Evolutionary conservation across 169 alveolate genomes (phyloP).

Genomic region (Plasmodium malariae): DNA sequence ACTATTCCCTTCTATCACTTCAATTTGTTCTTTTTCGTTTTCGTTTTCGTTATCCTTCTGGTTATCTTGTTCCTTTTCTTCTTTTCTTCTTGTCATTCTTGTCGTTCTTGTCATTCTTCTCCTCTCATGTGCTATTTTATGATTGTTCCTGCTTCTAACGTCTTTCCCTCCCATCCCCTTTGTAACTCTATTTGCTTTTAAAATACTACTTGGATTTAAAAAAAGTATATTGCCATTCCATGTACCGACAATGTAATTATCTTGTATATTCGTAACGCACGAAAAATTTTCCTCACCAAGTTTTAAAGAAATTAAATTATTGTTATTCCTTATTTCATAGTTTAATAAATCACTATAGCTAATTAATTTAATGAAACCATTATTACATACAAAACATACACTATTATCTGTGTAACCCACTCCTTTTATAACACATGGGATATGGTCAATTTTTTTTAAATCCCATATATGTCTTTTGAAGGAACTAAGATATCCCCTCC

Average conservation of each 20-base stretch:
- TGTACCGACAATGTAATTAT: slow-evolving; percentile 44
- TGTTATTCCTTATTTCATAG: slow-evolving; percentile 24
- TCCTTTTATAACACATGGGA: slow-evolving; percentile 45
- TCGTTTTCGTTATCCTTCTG: neutral
- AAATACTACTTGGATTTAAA: slow-evolving; percentile 22
- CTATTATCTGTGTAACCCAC: neutral
- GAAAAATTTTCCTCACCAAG: slow-evolving; percentile 43
- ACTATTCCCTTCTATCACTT: neutral
- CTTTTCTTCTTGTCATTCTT: neutral
- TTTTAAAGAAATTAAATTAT: slow-evolving; percentile 63
- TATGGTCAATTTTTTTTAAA: slow-evolving; percentile 2
- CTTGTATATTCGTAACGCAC: neutral
- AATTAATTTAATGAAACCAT: slow-evolving; percentile 52
- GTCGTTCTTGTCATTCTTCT: neutral
- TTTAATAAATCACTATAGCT: slow-evolving; percentile 15
- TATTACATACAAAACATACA: slow-evolving; percentile 54
- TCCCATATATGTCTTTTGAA: slow-evolving; percentile 45
- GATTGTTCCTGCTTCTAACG: neutral
- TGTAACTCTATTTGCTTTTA: neutral
- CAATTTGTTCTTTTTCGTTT: neutral
- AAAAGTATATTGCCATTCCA: slow-evolving; percentile 32
- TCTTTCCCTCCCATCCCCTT: neutral
- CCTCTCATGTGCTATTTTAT: too few species aligned
- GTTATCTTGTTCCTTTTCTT: neutral
- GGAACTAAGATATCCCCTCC: slow-evolving; percentile 3